Conservation (phyloP, 805 yeast genomes). For the Pichia occidentalis region DNA sequence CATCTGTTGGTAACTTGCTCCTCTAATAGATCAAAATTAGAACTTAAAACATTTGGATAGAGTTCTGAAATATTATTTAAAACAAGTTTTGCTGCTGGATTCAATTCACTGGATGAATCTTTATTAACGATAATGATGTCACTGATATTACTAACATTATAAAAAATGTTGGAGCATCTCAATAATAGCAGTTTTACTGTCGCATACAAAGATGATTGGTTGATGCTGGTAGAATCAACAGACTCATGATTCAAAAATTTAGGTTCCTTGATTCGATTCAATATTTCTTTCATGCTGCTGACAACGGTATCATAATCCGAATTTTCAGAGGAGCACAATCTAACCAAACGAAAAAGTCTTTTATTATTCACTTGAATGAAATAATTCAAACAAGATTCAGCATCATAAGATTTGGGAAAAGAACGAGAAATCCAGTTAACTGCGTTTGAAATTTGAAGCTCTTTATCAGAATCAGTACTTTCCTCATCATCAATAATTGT, state of each 20-base stretch:
- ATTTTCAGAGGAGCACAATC: conserved; percentile 43
- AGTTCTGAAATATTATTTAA: conserved; percentile 52
- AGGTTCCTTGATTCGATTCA: conserved; percentile 46
- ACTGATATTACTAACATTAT: conserved; percentile 58
- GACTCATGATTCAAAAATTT: conserved; percentile 34
- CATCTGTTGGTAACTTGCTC: conserved; percentile 14
- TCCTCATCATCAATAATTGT: conserved; percentile 40
- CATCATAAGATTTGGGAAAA: conserved; percentile 45
- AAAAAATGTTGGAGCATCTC: conserved; percentile 53
- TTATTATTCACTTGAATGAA: conserved; percentile 52
- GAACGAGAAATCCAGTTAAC: conserved; percentile 54
- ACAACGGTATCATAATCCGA: conserved; percentile 54
- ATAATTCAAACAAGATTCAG: conserved; percentile 44
- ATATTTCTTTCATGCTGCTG: conserved; percentile 58
- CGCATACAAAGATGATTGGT: conserved; percentile 43
- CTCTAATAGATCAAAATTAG: conserved; percentile 48
- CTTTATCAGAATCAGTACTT: conserved; percentile 26
- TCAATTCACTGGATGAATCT: conserved; percentile 25
- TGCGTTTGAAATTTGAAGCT: conserved; percentile 40
- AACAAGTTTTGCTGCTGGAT: conserved; percentile 41
- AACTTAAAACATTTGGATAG: conserved; percentile 58
- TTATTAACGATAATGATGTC: conserved; percentile 44
- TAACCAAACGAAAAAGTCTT: conserved; percentile 51
- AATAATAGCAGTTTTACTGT: conserved; percentile 53
- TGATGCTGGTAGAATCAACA: conserved; percentile 28